These are phyloP conservation scores for Tulasnella sp. DNA, from an alignment of 768 basidiomycete genomes.

Conservation along the genomic window DNA sequence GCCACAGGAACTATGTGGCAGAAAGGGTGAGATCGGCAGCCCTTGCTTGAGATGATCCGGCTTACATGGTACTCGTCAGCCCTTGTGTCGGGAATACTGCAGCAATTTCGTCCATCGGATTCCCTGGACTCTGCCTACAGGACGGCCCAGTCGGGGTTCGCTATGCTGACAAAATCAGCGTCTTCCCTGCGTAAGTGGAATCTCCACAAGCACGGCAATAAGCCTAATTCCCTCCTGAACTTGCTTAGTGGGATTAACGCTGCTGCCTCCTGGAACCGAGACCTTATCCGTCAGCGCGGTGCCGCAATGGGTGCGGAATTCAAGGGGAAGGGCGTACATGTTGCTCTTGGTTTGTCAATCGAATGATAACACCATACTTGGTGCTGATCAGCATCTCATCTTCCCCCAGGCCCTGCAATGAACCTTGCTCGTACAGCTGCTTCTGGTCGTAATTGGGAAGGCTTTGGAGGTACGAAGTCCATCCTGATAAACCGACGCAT, in stretches of 20 bases:
- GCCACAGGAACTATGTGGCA: constrained; percentile 38
- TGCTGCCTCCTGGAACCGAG: constrained; percentile 48
- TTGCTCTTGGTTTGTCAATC: constrained; percentile 25
- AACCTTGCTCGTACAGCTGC: neutral
- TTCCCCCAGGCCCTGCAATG: neutral
- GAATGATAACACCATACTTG: too few relatives aligned
- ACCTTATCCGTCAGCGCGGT: constrained; percentile 50
- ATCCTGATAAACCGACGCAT: neutral
- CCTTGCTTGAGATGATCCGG: neutral
- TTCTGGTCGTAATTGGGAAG: constrained; percentile 24
- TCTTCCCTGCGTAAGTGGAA: constrained; percentile 41
- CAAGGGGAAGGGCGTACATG: constrained; percentile 51
- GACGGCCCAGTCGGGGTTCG: constrained; percentile 48
- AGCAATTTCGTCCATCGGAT: constrained; percentile 38
- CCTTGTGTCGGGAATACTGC: constrained; percentile 44
- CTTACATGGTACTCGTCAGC: neutral
- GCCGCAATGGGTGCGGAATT: constrained; percentile 53
- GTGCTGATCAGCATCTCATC: neutral
- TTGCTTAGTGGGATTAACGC: constrained; percentile 41
- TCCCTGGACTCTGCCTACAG: constrained; percentile 46
- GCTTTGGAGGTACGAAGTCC: constrained; percentile 18
- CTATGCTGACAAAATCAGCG: constrained; percentile 39
- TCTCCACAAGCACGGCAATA: neutral
- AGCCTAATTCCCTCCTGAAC: neutral
- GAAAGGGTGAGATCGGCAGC: constrained; percentile 21